Percentiles rank a stretch among this genome's conserved stretches.
phyloP scores from a whole-genome alignment of 768 basidiomycete species.

The Podaxis sp. region DNA sequence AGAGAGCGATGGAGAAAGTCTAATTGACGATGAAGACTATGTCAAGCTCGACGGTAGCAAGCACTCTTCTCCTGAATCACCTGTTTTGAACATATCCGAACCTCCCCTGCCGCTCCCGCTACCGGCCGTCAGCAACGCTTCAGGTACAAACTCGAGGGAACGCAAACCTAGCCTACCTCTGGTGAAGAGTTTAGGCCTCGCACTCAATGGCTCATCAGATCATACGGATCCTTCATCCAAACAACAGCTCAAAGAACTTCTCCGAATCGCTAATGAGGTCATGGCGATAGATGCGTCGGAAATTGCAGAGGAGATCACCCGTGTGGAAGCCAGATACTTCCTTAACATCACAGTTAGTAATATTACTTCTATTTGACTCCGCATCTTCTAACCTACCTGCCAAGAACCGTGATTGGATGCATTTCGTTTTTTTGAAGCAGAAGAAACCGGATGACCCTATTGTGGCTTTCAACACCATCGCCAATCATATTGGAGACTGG shows the following conservation, averaged over 20 bases:
- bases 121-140: neutral
- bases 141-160: slow-evolving; percentile 41
- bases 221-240: slow-evolving; percentile 45
- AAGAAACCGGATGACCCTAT: slow-evolving; percentile 76
- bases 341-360: slow-evolving; percentile 68
- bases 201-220: slow-evolving; percentile 29
- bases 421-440: slow-evolving; percentile 70
- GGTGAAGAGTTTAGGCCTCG: slow-evolving; percentile 42
- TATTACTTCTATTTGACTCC: slow-evolving; percentile 11
- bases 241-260: slow-evolving; percentile 63
- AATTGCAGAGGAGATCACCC: slow-evolving; percentile 86
- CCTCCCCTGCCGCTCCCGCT: neutral
- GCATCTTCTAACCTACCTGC: neutral
- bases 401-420: slow-evolving; percentile 85
- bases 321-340: slow-evolving; percentile 68
- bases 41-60: slow-evolving; percentile 29
- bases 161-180: slow-evolving; percentile 72
- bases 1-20: slow-evolving; percentile 64
- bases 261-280: slow-evolving; percentile 57
- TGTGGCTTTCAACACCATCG: slow-evolving; percentile 68
- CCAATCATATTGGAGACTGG: slow-evolving; percentile 87
- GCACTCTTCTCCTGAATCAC: slow-evolving; percentile 13
- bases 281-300: slow-evolving; percentile 56
- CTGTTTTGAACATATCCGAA: neutral
- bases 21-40: slow-evolving; percentile 53